phyloP scores from a whole-genome alignment of 2,329 filamentous ascomycete genomes.

The Colletotrichum zoysiae region DNA sequence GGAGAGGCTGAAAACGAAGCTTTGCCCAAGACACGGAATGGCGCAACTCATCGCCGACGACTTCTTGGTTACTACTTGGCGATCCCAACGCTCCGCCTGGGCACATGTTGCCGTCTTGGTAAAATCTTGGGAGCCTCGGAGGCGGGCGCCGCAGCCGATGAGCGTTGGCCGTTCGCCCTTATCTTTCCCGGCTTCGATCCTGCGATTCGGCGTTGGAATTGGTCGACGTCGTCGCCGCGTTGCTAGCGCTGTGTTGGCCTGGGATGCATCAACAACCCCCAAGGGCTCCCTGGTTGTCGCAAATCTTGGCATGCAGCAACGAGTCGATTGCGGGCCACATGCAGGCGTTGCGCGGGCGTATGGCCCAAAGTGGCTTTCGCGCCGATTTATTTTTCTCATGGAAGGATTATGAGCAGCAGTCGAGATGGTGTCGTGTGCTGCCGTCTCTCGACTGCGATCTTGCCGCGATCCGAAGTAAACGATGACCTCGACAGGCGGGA shows the following conservation, averaged over 20 bases:
- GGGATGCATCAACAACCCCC: background rate
- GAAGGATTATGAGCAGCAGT: background rate
- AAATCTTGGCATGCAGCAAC: conserved; percentile 27
- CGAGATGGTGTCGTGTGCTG: background rate
- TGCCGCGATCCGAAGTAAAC: background rate
- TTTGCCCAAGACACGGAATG: conserved; percentile 3
- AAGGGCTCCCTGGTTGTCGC: conserved; percentile 5
- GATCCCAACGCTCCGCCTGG: conserved; percentile 37
- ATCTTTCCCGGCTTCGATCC: conserved; percentile 1
- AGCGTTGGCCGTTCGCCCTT: too few relatives aligned
- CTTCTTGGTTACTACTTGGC: conserved; percentile 26
- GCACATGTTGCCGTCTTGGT: conserved; percentile 38
- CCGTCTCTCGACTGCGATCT: background rate
- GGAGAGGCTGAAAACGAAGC: conserved; percentile 7
- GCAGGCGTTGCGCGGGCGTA: background rate
- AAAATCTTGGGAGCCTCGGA: conserved; percentile 17
- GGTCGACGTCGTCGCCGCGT: background rate
- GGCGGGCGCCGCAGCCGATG: background rate
- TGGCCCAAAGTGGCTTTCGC: conserved; percentile 7
- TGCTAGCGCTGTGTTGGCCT: background rate
- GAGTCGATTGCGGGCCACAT: background rate
- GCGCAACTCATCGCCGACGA: background rate
- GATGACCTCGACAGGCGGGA: too few relatives aligned
- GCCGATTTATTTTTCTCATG: conserved; percentile 6
- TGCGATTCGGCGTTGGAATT: background rate